Base-by-base conservation (phyloP, 169 alveolate genomes). In the Pseudocohnilembus persalinus region DNA sequence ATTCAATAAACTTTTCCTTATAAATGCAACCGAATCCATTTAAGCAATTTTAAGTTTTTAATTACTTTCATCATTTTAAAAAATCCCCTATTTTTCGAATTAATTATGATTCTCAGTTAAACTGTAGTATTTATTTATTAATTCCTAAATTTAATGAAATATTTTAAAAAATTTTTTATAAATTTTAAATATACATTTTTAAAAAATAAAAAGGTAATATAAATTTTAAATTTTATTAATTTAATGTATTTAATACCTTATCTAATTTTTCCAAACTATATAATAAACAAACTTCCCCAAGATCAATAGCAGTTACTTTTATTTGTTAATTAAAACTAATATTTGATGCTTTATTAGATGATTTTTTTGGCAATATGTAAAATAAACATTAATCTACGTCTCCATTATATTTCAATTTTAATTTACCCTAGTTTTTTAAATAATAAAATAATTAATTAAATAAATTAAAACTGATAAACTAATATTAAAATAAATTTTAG, bases 321-420 rank as follows among this genome's bases (percentile, higher is more conserved):
- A 49, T 49, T 49, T 49, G 20, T 20, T 49, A 49, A 49, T 49
- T 49, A 49, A 11, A 49, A 4, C 68, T 20, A 11, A 49, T 49
- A 11, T 49, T 49, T 11, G 68, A 49, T 4, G 68, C 4, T 4
- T 49, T 20, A 11, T 49, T 49, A 4, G 68, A 49, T 49, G 68
- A 4, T 20, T 49, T 86, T 65, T 86, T 86, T 0, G 90, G 83
- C 33, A 63, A 74, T 1, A 86, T 31, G 11, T 79, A 73, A 34
- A 86, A 64, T 28, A 68, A 29, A 31, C 85, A 49, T 74, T 86
- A 74, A 20, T 63, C 68, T 74, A 73, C 34, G 26, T 74, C 32
- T 4, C 90, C 90, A 74, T 86, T 82, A 28, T 74, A 76, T 29
- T 83, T 74, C 11, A 86, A 64, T 11, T 33, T 31, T 24, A 86